A percentile compares a stretch with the other conserved stretches of the same genome.
Conservation (phyloP, 441 rosid species). For the Sinapis alba region DNA sequence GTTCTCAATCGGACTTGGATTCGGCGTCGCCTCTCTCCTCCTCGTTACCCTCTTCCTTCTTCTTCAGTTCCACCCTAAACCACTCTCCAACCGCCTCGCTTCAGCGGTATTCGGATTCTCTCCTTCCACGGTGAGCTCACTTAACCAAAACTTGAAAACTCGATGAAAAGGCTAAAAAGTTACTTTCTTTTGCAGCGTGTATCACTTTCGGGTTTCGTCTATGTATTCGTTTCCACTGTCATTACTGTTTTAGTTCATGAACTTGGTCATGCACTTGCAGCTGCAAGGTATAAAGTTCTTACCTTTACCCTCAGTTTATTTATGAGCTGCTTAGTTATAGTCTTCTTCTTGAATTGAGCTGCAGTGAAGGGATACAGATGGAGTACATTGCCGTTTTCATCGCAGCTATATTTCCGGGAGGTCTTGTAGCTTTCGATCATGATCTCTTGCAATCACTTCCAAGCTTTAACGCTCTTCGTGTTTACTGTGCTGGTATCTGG, state of each 20-base stretch:
- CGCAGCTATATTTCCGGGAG: conserved; percentile 87
- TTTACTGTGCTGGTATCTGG: conserved; percentile 93
- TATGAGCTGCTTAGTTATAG: conserved; percentile 38
- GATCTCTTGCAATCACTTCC: conserved; percentile 64
- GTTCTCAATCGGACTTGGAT: conserved; percentile 90
- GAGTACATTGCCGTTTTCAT: conserved; percentile 81
- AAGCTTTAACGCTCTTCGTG: conserved; percentile 61
- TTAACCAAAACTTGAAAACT: neutral
- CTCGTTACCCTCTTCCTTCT: conserved; percentile 48
- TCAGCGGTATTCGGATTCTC: conserved; percentile 21
- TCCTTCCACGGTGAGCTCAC: conserved; percentile 31
- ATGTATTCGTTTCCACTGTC: conserved; percentile 60
- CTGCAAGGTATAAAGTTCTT: conserved; percentile 51
- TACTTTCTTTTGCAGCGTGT: conserved; percentile 42
- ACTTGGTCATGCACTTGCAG: conserved; percentile 80
- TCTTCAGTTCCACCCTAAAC: conserved; percentile 26
- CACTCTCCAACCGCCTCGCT: conserved; percentile 19
- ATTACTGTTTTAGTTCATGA: conserved; percentile 79
- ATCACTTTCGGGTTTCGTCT: conserved; percentile 54
- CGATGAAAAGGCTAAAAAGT: neutral
- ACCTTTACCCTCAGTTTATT: conserved; percentile 40
- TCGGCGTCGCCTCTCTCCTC: conserved; percentile 58
- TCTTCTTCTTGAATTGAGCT: conserved; percentile 47
- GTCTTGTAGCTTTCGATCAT: conserved; percentile 77
- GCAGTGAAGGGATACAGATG: conserved; percentile 85